Base-by-base conservation (phyloP, 116 monocot genomes). In the Thalassia testudinum region DNA sequence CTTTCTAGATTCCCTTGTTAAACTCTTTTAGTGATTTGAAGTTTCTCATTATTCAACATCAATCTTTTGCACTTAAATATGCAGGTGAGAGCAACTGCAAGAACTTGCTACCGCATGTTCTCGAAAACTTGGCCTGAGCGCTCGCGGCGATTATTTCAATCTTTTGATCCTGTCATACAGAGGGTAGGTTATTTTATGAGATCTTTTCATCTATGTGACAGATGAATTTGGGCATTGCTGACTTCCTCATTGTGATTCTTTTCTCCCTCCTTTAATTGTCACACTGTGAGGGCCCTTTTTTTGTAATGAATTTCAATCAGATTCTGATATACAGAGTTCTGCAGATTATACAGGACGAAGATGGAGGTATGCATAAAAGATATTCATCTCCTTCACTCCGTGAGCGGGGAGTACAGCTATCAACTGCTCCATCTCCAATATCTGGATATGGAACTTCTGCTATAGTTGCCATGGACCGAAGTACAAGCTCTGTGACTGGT, bases 71-170 rank as follows among this genome's bases (percentile, higher is more conserved):
- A 7, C 3, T 2, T 45, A 7, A 7, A 5, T n/a, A 45, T 54
- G 54, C 47, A 95, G 95, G 95, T 95, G 18, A 77, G 95, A 0
- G 62, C 95, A 38, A 88, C 81, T 63, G 95, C 95, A 34, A 76
- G 95, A 68, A 68, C 77, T 42, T 95, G 95, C 67, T 95, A 95
- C 54, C 49, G 81, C 29, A 72, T 95, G 85, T 95, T 88, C 64
- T 62, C 95, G 53, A 95, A 95, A 76, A 88, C 85, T 22, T 95
- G 95, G 95, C 95, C 95, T 27, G 88, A 95, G 61, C 84, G 88
- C 52, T 95, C 85, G 26, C 73, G 85, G 7, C 95, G 85, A 12
- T 62, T 95, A 28, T 85, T 88, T 60, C 47, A 44, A 56, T 81
- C 85, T 6, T 95, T 95, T 66, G 95, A 95, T 79, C 82, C 88